Evolutionary conservation across 176 grass and related monocot species (phyloP).

Genomic region (Cenchrus fungigraminus): DNA sequence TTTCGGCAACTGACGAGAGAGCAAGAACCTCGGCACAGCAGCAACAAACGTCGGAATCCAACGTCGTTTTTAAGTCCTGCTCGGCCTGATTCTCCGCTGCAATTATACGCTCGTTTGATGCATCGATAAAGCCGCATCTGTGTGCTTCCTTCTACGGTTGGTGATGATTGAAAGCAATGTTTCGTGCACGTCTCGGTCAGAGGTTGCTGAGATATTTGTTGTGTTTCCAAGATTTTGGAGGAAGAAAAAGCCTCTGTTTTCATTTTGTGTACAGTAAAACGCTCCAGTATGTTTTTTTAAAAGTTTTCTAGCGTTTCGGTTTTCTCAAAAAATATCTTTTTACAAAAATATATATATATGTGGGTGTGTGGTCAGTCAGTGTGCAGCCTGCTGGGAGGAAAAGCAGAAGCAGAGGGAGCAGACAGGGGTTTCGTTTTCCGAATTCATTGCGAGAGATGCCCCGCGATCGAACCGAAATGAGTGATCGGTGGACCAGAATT

Average conservation of each 20-base stretch:
- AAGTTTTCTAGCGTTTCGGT: no score
- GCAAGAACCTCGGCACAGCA: not conserved
- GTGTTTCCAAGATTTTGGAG: not conserved
- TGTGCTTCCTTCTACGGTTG: not conserved
- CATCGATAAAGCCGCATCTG: not conserved
- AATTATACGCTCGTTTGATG: not conserved
- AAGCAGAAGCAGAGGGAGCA: not conserved
- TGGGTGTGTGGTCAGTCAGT: no score
- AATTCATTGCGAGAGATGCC: not conserved
- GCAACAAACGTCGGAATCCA: constrained; percentile 10
- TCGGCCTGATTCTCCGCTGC: not conserved
- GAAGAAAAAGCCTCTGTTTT: not conserved
- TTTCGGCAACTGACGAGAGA: not conserved
- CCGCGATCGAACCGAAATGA: not conserved
- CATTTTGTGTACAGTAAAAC: not conserved
- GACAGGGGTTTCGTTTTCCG: constrained; percentile 35
- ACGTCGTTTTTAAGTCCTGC: not conserved
- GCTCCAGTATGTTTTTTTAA: not conserved
- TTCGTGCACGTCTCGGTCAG: not conserved
- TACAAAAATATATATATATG: not conserved
- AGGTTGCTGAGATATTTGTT: not conserved
- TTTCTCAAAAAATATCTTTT: not conserved
- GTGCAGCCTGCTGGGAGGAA: not conserved
- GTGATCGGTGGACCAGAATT: not conserved
- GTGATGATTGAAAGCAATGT: not conserved